These are phyloP conservation scores for Coemansia sp. DNA, from an alignment of 192 early-diverging fungal species.

Conservation along the genomic window DNA sequence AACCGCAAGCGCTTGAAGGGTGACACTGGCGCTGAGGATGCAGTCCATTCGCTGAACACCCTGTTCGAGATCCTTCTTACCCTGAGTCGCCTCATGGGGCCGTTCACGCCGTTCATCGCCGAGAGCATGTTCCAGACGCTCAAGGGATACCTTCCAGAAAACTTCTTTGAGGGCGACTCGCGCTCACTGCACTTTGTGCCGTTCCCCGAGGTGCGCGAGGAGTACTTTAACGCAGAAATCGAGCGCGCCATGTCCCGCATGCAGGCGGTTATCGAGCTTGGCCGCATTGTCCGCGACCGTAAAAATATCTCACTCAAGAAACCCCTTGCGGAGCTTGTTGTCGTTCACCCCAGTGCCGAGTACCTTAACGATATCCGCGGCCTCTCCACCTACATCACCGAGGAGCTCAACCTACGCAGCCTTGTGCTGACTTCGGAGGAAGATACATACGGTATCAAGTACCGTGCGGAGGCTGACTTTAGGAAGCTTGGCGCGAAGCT, in stretches of 20 bases:
- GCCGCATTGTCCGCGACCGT: constrained; percentile 86
- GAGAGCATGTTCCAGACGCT: constrained; percentile 98
- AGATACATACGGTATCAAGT: constrained; percentile 88
- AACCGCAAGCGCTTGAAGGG: constrained; percentile 98
- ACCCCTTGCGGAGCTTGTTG: constrained; percentile 88
- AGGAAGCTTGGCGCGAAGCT: constrained; percentile 87
- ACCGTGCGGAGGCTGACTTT: constrained; percentile 86
- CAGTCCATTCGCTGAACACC: constrained; percentile 83
- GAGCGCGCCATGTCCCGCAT: constrained; percentile 93
- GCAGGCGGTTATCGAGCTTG: constrained; percentile 96
- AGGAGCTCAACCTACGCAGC: constrained; percentile 90
- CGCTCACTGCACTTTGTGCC: constrained; percentile 92
- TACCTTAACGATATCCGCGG: constrained; percentile 84
- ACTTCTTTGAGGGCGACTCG: constrained; percentile 64
- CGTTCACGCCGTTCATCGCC: constrained; percentile 96
- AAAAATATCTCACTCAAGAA: constrained; percentile 93
- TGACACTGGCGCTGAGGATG: constrained; percentile 85
- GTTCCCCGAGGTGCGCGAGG: constrained; percentile 89
- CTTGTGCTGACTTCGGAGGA: constrained; percentile 90
- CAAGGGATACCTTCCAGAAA: constrained; percentile 68
- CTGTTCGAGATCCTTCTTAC: constrained; percentile 96
- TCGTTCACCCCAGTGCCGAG: constrained; percentile 84
- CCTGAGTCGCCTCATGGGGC: constrained; percentile 86
- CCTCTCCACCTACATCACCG: constrained; percentile 84
- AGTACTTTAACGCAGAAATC: constrained; percentile 96